Evolutionary conservation across 1,139 yeast species (phyloP), one percentile per base, ranked within the genome.

Genomic region (Geotrichum fermentans): DNA sequence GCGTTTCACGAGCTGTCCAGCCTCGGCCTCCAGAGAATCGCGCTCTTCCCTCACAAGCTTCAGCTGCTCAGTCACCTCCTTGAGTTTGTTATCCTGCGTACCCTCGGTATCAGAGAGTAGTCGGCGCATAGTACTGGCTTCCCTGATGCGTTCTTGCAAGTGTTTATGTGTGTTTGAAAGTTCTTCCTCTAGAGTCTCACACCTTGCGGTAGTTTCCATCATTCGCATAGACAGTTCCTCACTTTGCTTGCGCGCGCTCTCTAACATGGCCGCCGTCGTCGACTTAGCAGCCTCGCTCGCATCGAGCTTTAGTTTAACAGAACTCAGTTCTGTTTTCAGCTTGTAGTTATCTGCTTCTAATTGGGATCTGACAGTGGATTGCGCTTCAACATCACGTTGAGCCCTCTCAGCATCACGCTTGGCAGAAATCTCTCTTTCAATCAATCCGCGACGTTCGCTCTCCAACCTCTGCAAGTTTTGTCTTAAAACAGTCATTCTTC

Each of bases 81-180:
- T 66, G 13, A 77, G 68, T 50, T 77, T 77, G 4, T 61, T 57
- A 41, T 74, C 77, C 45, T 78, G 75, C 40, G 73, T 74, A 40
- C 79, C 82, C 57, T 88, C 92, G 4, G 79, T 75, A 39, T 87
- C 95, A 43, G 78, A 65, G 22, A 88, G 63, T 38, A 88, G 65
- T 53, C 87, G 72, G 56, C 94, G 75, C 67, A 88, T 76, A 0
- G 89, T 80, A 2, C 82, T 73, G 0, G 88, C 74, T 66, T 92
- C 97, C 44, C 90, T 73, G 0, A 83, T 79, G 55, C 95, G 77
- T 57, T 89, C 96, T 60, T 83, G 92, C 7, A 90, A 68, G 63
- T 81, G 73, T 38, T 78, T 75, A 53, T 87, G 77, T 3, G 87
- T 73, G 52, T 89, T 97, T 8, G 77, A 71, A 14, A 90, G 67